phyloP scores from a whole-genome alignment of 2,329 filamentous ascomycete species.

The Coniella vitis region DNA sequence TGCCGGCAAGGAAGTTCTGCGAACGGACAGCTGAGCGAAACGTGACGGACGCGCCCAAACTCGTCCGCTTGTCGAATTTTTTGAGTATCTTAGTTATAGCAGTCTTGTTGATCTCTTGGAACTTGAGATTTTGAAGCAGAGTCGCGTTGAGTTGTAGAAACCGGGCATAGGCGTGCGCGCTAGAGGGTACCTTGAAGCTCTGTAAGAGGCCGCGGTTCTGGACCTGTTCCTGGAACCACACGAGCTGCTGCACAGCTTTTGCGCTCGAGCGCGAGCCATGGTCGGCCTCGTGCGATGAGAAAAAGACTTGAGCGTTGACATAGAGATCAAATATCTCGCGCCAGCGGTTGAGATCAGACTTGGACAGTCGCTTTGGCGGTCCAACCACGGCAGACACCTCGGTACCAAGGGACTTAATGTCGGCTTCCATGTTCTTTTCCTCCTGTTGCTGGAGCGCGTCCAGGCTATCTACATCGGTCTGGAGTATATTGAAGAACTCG shows the following conservation, averaged over 20 bases:
- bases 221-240: conserved; percentile 66
- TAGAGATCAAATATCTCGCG: conserved; percentile 77
- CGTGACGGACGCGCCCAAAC: conserved; percentile 57
- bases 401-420: conserved; percentile 58
- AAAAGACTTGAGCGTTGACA: conserved; percentile 73
- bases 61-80: conserved; percentile 84
- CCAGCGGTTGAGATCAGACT: conserved; percentile 68
- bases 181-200: conserved; percentile 60
- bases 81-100: conserved; percentile 81
- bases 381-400: conserved; percentile 59
- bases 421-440: conserved; percentile 51
- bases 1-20: conserved; percentile 55
- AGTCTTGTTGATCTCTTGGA: conserved; percentile 75
- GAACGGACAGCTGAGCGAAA: conserved; percentile 55
- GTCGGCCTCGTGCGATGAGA: conserved; percentile 67
- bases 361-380: conserved; percentile 50
- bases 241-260: conserved; percentile 59
- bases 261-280: conserved; percentile 60
- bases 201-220: conserved; percentile 50
- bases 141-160: conserved; percentile 69
- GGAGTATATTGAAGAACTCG: conserved; percentile 73
- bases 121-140: conserved; percentile 73
- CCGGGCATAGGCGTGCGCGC: conserved; percentile 54
- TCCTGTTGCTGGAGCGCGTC: conserved; percentile 63
- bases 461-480: conserved; percentile 62